phyloP scores from a whole-genome alignment of 306 rosid species.

The Betula pendula region DNA sequence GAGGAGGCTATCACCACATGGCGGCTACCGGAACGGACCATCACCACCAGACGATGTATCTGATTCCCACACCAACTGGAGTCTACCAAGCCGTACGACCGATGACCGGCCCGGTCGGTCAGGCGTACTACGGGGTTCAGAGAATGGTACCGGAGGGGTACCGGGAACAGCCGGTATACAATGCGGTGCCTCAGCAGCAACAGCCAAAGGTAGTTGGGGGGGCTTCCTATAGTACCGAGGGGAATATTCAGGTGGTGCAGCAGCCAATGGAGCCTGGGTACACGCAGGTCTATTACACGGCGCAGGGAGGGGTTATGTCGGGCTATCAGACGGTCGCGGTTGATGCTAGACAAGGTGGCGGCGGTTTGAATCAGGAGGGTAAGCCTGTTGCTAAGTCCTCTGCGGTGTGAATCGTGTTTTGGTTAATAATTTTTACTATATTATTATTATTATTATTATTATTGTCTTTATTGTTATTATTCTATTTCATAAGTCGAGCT shows the following conservation, averaged over 20 bases:
- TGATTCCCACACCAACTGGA: slow-evolving; percentile 56
- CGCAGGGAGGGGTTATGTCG: slow-evolving; percentile 33
- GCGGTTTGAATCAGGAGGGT: slow-evolving; percentile 41
- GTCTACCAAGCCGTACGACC: slow-evolving; percentile 64
- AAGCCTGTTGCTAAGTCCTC: slow-evolving; percentile 41
- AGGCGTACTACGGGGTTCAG: slow-evolving; percentile 54
- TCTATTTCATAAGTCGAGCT: not conserved
- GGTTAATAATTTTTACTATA: not conserved
- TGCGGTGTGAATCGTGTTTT: slow-evolving; percentile 30
- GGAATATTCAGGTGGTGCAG: slow-evolving; percentile 31
- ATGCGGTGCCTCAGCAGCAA: slow-evolving; percentile 27
- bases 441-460: slow-evolving; percentile 8
- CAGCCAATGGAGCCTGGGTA: slow-evolving; percentile 44
- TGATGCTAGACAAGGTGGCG: slow-evolving; percentile 44
- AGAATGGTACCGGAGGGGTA: slow-evolving; percentile 41
- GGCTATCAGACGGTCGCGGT: slow-evolving; percentile 40
- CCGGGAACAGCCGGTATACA: slow-evolving; percentile 41
- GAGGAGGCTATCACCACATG: slow-evolving; percentile 40
- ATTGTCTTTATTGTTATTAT: not conserved
- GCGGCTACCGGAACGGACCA: slow-evolving; percentile 41
- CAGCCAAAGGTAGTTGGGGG: slow-evolving; percentile 31
- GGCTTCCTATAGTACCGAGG: slow-evolving; percentile 34
- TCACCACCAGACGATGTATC: slow-evolving; percentile 51
- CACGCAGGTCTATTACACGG: slow-evolving; percentile 49
- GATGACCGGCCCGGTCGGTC: slow-evolving; percentile 51